Base-by-base conservation (phyloP, 2,329 filamentous ascomycete species). In the Aspergillus neoniger region DNA sequence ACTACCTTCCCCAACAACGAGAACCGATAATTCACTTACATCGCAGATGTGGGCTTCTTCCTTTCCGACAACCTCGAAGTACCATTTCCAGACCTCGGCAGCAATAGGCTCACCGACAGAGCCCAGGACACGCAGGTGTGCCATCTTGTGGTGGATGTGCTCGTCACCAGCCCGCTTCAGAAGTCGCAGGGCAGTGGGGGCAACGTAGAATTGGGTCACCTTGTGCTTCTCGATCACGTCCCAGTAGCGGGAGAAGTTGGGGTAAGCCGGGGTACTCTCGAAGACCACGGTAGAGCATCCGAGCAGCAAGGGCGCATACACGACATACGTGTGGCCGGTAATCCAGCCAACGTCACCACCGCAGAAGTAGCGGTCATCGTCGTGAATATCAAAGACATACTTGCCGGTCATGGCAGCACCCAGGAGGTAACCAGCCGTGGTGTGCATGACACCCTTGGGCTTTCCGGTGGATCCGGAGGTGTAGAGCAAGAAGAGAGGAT, bases 11-110 rank as follows among this genome's bases (percentile, higher is more conserved):
- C 21, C 21, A n/a, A 7, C 15, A 8, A n/a, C 2, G 15, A 10
- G 19, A 17, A 12, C 17, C 25, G 51, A 5, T 15, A 14, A 39
- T n/a, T 47, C 58, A 86, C 92, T 85, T 82, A 96, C 92, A 77
- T 99, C 95, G 58, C 97, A 89, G 76, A 99, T 84, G 74, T 99
- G 95, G 52, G 91, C 90, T 77, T 96, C 89, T 78, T 94, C 89
- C 84, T 92, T 96, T 73, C 95, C 95, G 56, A 99, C 92, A 68
- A 90, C 85, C 78, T 98, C 92, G 76, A 92, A 94, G 81, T 98
- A 99, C 95, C 95, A 99, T 81, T 98, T 98, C 95, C 95, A 99
- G 61, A 99, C 91, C 78, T 99, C 95, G 21, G 94, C 91, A 17
- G 95, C 94, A 71, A 99, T 99, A 41, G 95, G 95, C 82, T 99